Percentiles rank a stretch among this genome's conserved stretches.
phyloP scores from a whole-genome alignment of 225 moss, liverwort and hornwort genomes.

The Sphagnum contortum region DNA sequence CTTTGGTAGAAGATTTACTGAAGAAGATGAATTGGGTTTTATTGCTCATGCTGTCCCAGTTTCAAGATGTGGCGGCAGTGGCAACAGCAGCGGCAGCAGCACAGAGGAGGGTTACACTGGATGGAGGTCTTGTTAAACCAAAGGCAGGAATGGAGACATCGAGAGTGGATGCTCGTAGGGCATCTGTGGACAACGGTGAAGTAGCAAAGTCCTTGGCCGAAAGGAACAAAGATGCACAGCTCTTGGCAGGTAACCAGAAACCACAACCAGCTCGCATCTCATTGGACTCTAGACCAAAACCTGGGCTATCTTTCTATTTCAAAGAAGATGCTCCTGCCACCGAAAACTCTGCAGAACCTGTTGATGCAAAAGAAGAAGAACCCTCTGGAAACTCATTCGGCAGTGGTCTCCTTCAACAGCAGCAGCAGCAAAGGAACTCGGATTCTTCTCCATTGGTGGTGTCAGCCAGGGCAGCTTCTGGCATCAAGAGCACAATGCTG shows the following conservation, averaged over 20 bases:
- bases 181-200: conserved; percentile 36
- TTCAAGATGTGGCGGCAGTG: conserved; percentile 19
- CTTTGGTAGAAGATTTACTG: too few species aligned
- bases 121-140: conserved; percentile 6
- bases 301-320: conserved; percentile 26
- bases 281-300: conserved; percentile 28
- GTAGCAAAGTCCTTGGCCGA: conserved; percentile 14
- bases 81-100: neutral
- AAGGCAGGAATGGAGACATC: conserved; percentile 8
- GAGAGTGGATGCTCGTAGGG: conserved; percentile 24
- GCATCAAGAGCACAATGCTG: conserved; percentile 10
- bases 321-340: conserved; percentile 15
- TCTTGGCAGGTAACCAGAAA: conserved; percentile 6
- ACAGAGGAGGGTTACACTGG: conserved; percentile 22
- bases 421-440: conserved; percentile 4
- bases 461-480: conserved; percentile 14
- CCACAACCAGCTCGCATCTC: conserved; percentile 22
- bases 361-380: conserved; percentile 7
- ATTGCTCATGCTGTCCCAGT: conserved; percentile 6
- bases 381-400: conserved; percentile 11
- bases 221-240: conserved; percentile 7
- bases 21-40: too few species aligned
- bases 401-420: conserved; percentile 9
- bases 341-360: conserved; percentile 7
- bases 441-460: conserved; percentile 13